Percentiles rank a stretch among this genome's conserved stretches.
These are phyloP conservation scores for Vicia sativa DNA, from an alignment of 306 rosid species.

Conservation along the genomic window DNA sequence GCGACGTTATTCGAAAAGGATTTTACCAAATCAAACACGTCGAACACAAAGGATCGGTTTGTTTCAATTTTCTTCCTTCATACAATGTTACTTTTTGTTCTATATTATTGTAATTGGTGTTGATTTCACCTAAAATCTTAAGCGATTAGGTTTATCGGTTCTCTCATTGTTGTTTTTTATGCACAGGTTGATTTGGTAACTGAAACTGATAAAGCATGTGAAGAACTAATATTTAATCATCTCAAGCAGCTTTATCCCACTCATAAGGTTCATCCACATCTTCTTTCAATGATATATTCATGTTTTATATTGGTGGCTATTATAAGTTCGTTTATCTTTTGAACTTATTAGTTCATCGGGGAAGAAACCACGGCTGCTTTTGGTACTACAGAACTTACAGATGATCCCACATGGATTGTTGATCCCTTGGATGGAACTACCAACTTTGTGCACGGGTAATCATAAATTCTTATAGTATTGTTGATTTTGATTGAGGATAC, in stretches of 20 bases:
- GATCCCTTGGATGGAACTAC: constrained; percentile 99
- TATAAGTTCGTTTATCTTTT: constrained; percentile 34
- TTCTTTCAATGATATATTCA: constrained; percentile 20
- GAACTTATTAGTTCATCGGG: constrained; percentile 74
- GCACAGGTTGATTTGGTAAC: constrained; percentile 95
- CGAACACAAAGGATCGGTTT: constrained; percentile 87
- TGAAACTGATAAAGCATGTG: constrained; percentile 97
- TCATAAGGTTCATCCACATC: constrained; percentile 64
- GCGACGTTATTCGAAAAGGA: constrained; percentile 82
- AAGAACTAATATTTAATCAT: constrained; percentile 80
- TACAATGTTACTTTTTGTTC: background rate
- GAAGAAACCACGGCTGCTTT: constrained; percentile 94
- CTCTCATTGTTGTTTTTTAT: constrained; percentile 6
- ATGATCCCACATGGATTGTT: constrained; percentile 96
- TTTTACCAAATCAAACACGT: constrained; percentile 77
- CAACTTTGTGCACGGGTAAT: constrained; percentile 94
- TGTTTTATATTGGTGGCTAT: constrained; percentile 6
- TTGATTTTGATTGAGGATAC: constrained; percentile 8
- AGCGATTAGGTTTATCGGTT: too few species aligned
- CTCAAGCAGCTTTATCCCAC: constrained; percentile 80
- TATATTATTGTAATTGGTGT: background rate
- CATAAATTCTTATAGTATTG: constrained; percentile 38
- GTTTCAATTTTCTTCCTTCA: constrained; percentile 21
- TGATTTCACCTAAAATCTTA: background rate
- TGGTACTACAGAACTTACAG: constrained; percentile 85